Evolutionary conservation across 108 stramenopile species (phyloP).

Genomic region (Chaetoceros tenuissimus): DNA sequence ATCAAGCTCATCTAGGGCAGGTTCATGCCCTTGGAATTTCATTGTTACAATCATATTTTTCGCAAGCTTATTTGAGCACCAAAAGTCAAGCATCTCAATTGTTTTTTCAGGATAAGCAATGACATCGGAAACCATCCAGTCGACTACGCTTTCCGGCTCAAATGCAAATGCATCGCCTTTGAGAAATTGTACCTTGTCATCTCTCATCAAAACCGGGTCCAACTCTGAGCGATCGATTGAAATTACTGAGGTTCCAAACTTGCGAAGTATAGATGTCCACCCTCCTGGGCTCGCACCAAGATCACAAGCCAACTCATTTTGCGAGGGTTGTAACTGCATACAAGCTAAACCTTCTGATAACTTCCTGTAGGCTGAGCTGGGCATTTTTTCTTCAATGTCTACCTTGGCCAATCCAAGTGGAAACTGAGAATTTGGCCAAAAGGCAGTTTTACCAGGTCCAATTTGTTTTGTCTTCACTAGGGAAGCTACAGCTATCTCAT

Average conservation of each 20-base stretch:
- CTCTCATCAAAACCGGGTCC: conserved; percentile 31
- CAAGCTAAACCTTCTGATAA: conserved; percentile 41
- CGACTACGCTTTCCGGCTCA: conserved; percentile 13
- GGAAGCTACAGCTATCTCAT: conserved; percentile 30
- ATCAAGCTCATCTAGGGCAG: conserved; percentile 26
- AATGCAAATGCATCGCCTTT: conserved; percentile 50
- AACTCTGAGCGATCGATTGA: conserved; percentile 42
- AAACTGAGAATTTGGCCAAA: conserved; percentile 33
- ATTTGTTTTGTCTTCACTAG: conserved; percentile 10
- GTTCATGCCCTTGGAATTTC: conserved; percentile 40
- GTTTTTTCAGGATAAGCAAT: conserved; percentile 51
- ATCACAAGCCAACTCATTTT: conserved; percentile 24
- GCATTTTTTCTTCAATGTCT: conserved; percentile 35
- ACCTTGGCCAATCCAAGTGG: conserved; percentile 42
- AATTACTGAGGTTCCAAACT: conserved; percentile 23
- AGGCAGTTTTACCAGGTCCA: conserved; percentile 1
- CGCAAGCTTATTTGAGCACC: conserved; percentile 30
- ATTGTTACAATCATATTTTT: conserved; percentile 36
- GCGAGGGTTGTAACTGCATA: conserved; percentile 15
- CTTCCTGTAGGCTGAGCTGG: conserved; percentile 56
- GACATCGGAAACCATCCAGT: conserved; percentile 55
- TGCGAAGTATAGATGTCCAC: conserved; percentile 30
- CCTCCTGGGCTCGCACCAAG: conserved; percentile 56
- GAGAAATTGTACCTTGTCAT: conserved; percentile 28
- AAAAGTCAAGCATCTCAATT: conserved; percentile 23